Evolutionary conservation across 1,139 yeast species (phyloP).

Genomic region (Diutina catenulata): DNA sequence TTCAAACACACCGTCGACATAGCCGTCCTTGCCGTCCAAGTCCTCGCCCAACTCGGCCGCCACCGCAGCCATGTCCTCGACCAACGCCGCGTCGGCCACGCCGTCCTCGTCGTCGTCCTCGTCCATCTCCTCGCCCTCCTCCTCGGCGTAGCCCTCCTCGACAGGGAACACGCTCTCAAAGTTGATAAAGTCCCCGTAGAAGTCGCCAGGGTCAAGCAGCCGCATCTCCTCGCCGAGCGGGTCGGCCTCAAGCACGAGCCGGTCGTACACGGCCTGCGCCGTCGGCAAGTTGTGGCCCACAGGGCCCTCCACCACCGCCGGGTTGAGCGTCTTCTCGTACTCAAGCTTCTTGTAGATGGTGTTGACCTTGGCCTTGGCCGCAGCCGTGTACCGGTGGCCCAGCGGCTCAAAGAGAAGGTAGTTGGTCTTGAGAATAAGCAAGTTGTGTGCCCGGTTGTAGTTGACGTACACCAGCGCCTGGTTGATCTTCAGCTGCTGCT

Average conservation of each 20-base stretch:
- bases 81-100: conserved; percentile 36
- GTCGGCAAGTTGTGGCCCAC: conserved; percentile 2
- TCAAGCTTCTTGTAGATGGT: conserved; percentile 1
- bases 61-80: conserved; percentile 40
- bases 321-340: background rate
- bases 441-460: conserved; percentile 1
- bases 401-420: conserved; percentile 1
- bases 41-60: conserved; percentile 2
- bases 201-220: conserved; percentile 1
- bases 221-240: background rate
- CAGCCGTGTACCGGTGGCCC: conserved; percentile 4
- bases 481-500: background rate
- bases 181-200: conserved; percentile 3
- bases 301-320: background rate
- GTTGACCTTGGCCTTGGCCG: conserved; percentile 5
- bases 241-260: conserved; percentile 1
- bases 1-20: no score
- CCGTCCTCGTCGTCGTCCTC: conserved; percentile 2
- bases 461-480: conserved; percentile 5
- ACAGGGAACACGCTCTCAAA: conserved; percentile 1
- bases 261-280: conserved; percentile 3
- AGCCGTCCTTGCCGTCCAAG: background rate
- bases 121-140: background rate
- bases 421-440: conserved; percentile 4
- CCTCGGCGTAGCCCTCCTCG: conserved; percentile 1